Percentiles rank a stretch among this genome's conserved stretches.
Conservation (phyloP, 305 asterid species). For the Fraxinus velutina region DNA sequence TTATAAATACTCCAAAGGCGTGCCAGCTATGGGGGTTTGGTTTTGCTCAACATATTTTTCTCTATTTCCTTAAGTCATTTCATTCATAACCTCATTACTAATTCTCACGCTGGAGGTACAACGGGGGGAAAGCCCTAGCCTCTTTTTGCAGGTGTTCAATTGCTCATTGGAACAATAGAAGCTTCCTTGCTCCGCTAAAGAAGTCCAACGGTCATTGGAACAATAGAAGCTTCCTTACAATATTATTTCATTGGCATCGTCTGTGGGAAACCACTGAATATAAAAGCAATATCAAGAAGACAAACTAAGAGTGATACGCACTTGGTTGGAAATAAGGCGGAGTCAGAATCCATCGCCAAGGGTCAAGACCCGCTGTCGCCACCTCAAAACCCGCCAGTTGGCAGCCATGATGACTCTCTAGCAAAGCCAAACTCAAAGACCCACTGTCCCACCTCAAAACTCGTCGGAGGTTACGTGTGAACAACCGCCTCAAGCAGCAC, state of each 20-base stretch:
- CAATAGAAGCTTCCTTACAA: not conserved
- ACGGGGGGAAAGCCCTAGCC: not conserved
- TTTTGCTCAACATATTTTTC: not conserved
- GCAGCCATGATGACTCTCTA: not conserved
- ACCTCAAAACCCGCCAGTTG: not conserved
- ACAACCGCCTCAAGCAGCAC: not conserved
- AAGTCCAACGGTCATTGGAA: not conserved
- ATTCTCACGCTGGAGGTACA: not conserved
- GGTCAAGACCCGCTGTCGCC: not conserved
- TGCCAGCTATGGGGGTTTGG: not conserved
- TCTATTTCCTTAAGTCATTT: not conserved
- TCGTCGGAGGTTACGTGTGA: not conserved
- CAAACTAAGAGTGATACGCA: not conserved
- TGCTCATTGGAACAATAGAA: not conserved
- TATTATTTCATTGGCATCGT: not conserved
- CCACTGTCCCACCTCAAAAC: not conserved
- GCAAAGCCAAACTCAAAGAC: not conserved
- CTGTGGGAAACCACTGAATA: not conserved
- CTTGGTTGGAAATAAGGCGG: not conserved
- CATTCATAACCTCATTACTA: not conserved
- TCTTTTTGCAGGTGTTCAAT: not conserved
- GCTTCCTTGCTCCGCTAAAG: not conserved
- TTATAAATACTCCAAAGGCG: not conserved
- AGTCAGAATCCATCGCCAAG: not conserved
- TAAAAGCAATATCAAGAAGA: not conserved